These are phyloP conservation scores for Calvatia gigantea DNA, from an alignment of 768 basidiomycete genomes.

Conservation along the genomic window DNA sequence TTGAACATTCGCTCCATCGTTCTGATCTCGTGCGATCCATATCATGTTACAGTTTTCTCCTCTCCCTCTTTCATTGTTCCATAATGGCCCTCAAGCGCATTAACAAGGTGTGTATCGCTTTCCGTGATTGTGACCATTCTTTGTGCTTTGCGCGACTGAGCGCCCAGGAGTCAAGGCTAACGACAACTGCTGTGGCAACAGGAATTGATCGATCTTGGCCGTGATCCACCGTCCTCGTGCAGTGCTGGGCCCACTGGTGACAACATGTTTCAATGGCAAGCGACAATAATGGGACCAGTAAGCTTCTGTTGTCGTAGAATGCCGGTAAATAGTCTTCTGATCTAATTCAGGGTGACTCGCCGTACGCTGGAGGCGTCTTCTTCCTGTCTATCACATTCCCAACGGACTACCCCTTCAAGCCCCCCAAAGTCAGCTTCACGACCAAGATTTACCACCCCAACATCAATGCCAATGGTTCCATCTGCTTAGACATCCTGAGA, in stretches of 20 bases:
- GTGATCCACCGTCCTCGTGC: slow-evolving; percentile 99
- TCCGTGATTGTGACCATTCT: not conserved
- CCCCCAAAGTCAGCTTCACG: slow-evolving; percentile 99
- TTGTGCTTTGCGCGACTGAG: slow-evolving; percentile 14
- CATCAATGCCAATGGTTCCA: slow-evolving; percentile 99
- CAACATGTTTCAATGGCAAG: slow-evolving; percentile 99
- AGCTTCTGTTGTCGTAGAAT: slow-evolving; percentile 25
- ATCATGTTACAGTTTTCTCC: slow-evolving; percentile 28
- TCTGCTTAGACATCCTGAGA: slow-evolving; percentile 96
- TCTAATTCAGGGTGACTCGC: slow-evolving; percentile 80
- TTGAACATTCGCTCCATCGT: slow-evolving; percentile 22
- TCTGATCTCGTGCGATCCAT: slow-evolving; percentile 43
- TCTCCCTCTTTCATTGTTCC: slow-evolving; percentile 23
- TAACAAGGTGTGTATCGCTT: slow-evolving; percentile 77
- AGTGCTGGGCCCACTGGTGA: slow-evolving; percentile 97
- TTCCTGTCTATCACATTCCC: slow-evolving; percentile 95
- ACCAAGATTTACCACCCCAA: slow-evolving; percentile 99
- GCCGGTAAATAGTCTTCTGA: slow-evolving; percentile 24
- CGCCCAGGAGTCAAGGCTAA: slow-evolving; percentile 14
- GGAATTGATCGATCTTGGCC: slow-evolving; percentile 99
- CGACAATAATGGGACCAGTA: slow-evolving; percentile 99
- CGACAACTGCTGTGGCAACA: slow-evolving; percentile 30
- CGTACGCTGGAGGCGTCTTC: slow-evolving; percentile 98
- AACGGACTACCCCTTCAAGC: slow-evolving; percentile 99
- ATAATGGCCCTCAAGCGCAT: slow-evolving; percentile 98